phyloP scores from a whole-genome alignment of 768 basidiomycete genomes.

The Agrocybe praecox region DNA sequence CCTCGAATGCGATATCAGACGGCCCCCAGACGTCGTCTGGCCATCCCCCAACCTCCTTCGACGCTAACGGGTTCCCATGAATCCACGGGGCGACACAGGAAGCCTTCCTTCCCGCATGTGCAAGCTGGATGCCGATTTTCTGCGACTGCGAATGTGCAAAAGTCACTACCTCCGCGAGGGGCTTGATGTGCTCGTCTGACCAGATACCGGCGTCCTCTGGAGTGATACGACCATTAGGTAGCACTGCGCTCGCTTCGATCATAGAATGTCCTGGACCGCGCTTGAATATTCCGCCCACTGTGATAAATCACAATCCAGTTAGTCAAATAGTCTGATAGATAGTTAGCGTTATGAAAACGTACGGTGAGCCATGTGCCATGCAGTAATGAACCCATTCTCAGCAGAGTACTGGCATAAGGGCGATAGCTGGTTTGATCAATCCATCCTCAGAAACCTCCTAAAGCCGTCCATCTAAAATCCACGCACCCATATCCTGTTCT shows the following conservation, averaged over 20 bases:
- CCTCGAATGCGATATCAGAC: conserved; percentile 46
- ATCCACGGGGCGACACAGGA: conserved; percentile 68
- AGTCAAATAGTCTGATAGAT: conserved; percentile 15
- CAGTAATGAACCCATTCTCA: conserved; percentile 48
- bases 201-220: conserved; percentile 66
- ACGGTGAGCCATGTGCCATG: conserved; percentile 67
- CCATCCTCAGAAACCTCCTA: background rate
- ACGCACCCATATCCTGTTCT: conserved; percentile 55
- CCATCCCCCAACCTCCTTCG: conserved; percentile 47
- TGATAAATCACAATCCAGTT: conserved; percentile 7
- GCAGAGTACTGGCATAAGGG: conserved; percentile 66
- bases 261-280: conserved; percentile 57
- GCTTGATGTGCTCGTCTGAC: conserved; percentile 45
- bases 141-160: conserved; percentile 73
- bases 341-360: conserved; percentile 26
- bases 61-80: conserved; percentile 26
- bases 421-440: conserved; percentile 38
- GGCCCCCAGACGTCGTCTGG: conserved; percentile 60
- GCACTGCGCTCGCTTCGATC: conserved; percentile 64
- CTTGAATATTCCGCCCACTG: conserved; percentile 52
- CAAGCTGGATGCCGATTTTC: conserved; percentile 75
- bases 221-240: conserved; percentile 58
- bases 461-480: background rate
- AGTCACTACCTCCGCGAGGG: conserved; percentile 50
- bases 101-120: conserved; percentile 78